phyloP scores from a whole-genome alignment of 768 basidiomycete genomes.

The Hericium alpestre region DNA sequence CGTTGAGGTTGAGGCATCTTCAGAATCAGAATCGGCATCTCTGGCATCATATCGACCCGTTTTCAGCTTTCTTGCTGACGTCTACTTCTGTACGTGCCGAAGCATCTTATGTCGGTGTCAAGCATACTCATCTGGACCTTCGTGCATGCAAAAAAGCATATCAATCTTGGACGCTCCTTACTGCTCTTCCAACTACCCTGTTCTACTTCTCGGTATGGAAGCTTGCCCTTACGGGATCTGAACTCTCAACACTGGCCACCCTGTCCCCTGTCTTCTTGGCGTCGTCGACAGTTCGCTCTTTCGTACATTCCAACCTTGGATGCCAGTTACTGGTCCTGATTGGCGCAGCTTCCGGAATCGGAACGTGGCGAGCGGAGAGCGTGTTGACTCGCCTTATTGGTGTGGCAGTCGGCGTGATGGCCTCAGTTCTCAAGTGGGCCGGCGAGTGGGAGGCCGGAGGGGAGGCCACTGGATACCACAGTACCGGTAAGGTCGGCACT shows the following conservation, averaged over 20 bases:
- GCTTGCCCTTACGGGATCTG: slow-evolving; percentile 74
- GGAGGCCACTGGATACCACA: slow-evolving; percentile 5
- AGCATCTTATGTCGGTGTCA: no score
- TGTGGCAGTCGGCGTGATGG: slow-evolving; percentile 8
- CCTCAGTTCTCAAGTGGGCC: slow-evolving; percentile 6
- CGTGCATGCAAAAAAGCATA: slow-evolving; percentile 37
- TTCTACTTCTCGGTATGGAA: slow-evolving; percentile 94
- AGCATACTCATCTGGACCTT: no score
- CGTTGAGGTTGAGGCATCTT: not conserved
- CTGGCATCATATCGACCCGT: not conserved
- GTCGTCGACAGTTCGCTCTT: slow-evolving; percentile 28
- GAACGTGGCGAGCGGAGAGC: slow-evolving; percentile 11
- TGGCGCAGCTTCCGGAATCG: slow-evolving; percentile 4
- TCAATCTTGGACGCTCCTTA: slow-evolving; percentile 76
- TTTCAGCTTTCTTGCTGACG: slow-evolving; percentile 28
- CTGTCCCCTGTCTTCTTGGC: slow-evolving; percentile 60
- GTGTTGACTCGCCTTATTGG: slow-evolving; percentile 11
- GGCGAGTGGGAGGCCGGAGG: slow-evolving; percentile 10
- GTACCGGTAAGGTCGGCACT: not conserved
- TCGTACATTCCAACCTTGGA: slow-evolving; percentile 2
- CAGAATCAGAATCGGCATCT: not conserved
- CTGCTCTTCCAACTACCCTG: slow-evolving; percentile 64
- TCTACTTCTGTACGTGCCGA: slow-evolving; percentile 46
- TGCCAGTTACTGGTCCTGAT: slow-evolving; percentile 4
- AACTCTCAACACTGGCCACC: slow-evolving; percentile 60